Conservation (phyloP, 2,329 filamentous ascomycete genomes). For the Ophiostoma australiae region DNA sequence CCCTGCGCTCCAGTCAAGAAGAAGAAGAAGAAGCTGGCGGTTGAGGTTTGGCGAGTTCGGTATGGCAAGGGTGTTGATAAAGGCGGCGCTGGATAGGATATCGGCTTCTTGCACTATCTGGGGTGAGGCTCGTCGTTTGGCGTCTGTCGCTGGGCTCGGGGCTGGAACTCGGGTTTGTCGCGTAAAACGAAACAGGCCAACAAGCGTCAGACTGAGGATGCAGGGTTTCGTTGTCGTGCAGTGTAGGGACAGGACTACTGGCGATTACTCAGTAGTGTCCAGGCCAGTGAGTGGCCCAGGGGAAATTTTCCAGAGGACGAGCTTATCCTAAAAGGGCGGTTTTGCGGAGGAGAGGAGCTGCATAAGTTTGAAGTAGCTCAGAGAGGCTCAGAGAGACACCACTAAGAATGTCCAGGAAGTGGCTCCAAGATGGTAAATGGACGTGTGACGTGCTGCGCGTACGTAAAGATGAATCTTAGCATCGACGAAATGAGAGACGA, state of each 20-base stretch:
- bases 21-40: not conserved
- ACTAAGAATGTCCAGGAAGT: not conserved
- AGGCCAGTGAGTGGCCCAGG: constrained; percentile 11
- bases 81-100: not conserved
- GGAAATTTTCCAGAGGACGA: constrained; percentile 9
- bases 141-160: not conserved
- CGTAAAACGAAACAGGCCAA: not conserved
- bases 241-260: not conserved
- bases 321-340: constrained; percentile 22
- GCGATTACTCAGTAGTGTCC: not conserved
- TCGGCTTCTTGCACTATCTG: not conserved
- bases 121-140: not conserved
- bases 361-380: not conserved
- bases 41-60: not conserved
- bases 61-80: not conserved
- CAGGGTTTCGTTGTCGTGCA: constrained; percentile 2
- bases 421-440: not conserved
- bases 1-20: not conserved
- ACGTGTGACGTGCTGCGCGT: constrained; percentile 3
- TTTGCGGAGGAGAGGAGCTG: constrained; percentile 19
- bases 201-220: not conserved
- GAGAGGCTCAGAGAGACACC: not conserved
- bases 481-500: not conserved
- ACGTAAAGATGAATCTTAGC: not conserved
- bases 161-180: not conserved